Base-by-base conservation (phyloP, 208 protist genomes). In the Leishmania mexicana region DNA sequence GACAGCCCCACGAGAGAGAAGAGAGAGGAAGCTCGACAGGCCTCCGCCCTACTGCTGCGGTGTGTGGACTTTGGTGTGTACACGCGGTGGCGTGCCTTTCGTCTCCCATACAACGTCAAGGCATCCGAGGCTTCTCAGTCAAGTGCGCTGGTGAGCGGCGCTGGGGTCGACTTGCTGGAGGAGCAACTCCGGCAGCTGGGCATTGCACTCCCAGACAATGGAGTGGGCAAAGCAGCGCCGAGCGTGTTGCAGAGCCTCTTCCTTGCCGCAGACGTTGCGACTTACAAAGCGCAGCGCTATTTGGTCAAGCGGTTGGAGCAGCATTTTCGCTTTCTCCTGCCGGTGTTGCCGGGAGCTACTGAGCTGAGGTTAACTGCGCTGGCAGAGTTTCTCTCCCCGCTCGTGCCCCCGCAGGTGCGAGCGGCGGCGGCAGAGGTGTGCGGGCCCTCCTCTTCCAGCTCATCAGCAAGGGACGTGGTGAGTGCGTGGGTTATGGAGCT, bases 31-130 rank as follows among this genome's bases (percentile, higher is more conserved):
- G 80, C 65, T 17, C 38, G 7, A 35, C 71, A 38, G 42, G 78
- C 73, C 45, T 24, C 65, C 35, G 28, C 51, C 38, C 60, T 82
- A 0, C 54, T 96, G 60, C 85, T 83, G 28, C 70, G 78, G 49
- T 95, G 87, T 58, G 89, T 97, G 31, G 94, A 97, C 85, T 94
- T 95, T 79, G 88, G 90, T n/a, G 94, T 97, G 45, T 97, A 97
- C 87, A 88, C 90, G 2, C 90, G 94, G 3, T 97, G 92, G 92
- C 91, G 94, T 15, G 92, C 94, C 10, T 96, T 97, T 76, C 91
- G 94, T 17, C 87, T 97, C 35, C 94, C 94, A 40, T 97, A 96
- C 81, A 95, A 94, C 82, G 90, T 96, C 17, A 97, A 97, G 80
- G 81, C 80, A 1, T 83, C 87, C 2, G 78, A 92, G 31, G 71